phyloP scores from a whole-genome alignment of 805 yeast species.

The Ogataea naganishii region DNA sequence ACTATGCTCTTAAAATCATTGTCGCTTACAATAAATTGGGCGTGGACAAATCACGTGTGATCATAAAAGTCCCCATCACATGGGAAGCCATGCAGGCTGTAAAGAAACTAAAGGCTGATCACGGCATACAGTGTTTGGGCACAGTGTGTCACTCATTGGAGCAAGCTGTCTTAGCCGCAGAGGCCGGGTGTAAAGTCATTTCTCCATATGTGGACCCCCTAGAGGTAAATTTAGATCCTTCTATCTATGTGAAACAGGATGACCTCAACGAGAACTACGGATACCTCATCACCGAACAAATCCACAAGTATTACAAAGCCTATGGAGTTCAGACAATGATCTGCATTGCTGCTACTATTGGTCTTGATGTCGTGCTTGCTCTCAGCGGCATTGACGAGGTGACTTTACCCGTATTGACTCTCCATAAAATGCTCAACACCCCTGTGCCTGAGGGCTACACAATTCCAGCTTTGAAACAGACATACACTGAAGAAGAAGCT shows the following conservation, averaged over 20 bases:
- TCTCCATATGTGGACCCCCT: conserved; percentile 27
- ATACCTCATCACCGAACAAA: conserved; percentile 16
- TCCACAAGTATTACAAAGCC: conserved; percentile 26
- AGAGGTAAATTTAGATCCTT: conserved; percentile 18
- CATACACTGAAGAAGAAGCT: conserved; percentile 14
- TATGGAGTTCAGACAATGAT: conserved; percentile 20
- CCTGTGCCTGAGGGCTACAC: conserved; percentile 19
- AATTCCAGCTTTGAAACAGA: conserved; percentile 10
- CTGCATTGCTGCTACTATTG: conserved; percentile 27
- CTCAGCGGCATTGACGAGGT: conserved; percentile 27
- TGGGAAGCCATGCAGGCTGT: conserved; percentile 27
- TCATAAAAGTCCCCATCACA: conserved; percentile 27
- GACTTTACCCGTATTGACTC: conserved; percentile 22
- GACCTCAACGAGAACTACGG: conserved; percentile 22
- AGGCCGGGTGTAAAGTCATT: conserved; percentile 25
- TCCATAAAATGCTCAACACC: conserved; percentile 16
- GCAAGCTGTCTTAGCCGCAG: conserved; percentile 29
- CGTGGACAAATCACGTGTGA: conserved; percentile 20
- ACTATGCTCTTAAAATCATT: conserved; percentile 19
- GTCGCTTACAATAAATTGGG: conserved; percentile 24
- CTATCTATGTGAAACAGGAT: conserved; percentile 11
- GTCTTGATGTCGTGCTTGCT: conserved; percentile 17
- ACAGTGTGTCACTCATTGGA: conserved; percentile 27
- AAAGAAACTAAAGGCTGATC: conserved; percentile 12
- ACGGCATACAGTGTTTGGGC: conserved; percentile 23